Conservation (phyloP, 345 rosid genomes). For the Barbarea vulgaris region DNA sequence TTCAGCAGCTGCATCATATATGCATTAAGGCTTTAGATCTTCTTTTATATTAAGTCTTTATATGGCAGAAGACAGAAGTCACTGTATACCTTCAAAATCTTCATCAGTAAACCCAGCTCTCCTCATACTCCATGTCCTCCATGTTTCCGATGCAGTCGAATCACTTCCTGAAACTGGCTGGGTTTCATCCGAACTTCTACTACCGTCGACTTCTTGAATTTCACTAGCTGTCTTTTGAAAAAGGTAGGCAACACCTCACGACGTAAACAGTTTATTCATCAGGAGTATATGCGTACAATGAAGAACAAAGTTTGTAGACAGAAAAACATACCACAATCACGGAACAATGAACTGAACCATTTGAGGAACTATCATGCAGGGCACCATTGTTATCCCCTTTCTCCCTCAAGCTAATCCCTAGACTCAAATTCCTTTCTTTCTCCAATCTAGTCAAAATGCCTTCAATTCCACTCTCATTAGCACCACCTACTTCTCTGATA, state of each 20-base stretch:
- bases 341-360: slow-evolving; percentile 46
- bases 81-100: slow-evolving; percentile 71
- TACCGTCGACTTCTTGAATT: slow-evolving; percentile 35
- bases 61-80: slow-evolving; percentile 9
- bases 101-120: slow-evolving; percentile 59
- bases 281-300: background rate
- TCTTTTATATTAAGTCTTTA: background rate
- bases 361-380: slow-evolving; percentile 29
- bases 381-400: slow-evolving; percentile 41
- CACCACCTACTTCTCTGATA: slow-evolving; percentile 53
- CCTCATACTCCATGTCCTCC: slow-evolving; percentile 80
- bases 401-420: slow-evolving; percentile 60
- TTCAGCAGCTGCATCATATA: slow-evolving; percentile 62
- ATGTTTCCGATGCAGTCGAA: slow-evolving; percentile 50
- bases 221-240: slow-evolving; percentile 68
- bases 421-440: slow-evolving; percentile 72
- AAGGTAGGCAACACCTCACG: slow-evolving; percentile 18
- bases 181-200: slow-evolving; percentile 27
- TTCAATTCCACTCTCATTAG: slow-evolving; percentile 68
- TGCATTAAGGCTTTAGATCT: slow-evolving; percentile 6
- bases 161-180: slow-evolving; percentile 40
- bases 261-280: slow-evolving; percentile 14
- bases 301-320: slow-evolving; percentile 13
- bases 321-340: slow-evolving; percentile 51
- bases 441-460: slow-evolving; percentile 83